A percentile compares a stretch with the other conserved stretches of the same genome.
Conservation (phyloP, 2,329 filamentous ascomycete genomes). For the Cladosporium sp. region DNA sequence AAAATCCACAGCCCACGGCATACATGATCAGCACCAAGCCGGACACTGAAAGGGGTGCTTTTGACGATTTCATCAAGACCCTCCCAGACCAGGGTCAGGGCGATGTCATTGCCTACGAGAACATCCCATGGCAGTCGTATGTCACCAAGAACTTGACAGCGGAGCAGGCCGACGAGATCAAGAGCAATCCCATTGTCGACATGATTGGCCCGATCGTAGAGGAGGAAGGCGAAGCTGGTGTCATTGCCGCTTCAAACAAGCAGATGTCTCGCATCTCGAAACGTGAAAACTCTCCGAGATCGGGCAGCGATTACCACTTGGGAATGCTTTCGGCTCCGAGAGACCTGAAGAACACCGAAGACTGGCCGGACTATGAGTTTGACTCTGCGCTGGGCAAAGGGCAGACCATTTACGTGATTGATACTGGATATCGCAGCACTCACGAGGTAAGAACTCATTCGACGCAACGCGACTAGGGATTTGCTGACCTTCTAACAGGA, state of each 20-base stretch:
- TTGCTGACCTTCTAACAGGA: background rate
- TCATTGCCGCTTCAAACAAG: background rate
- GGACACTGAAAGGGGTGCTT: background rate
- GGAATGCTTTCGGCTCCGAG: slow-evolving; percentile 4
- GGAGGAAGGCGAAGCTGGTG: slow-evolving; percentile 4
- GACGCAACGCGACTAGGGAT: too few relatives aligned
- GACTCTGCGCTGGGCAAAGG: background rate
- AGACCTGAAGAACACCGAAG: background rate
- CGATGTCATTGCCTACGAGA: slow-evolving; percentile 4
- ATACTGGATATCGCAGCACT: background rate
- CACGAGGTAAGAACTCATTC: background rate
- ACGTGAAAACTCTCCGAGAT: slow-evolving; percentile 1
- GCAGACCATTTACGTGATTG: slow-evolving; percentile 3
- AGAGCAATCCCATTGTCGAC: slow-evolving; percentile 1
- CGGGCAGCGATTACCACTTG: slow-evolving; percentile 1
- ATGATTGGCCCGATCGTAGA: background rate
- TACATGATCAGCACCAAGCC: slow-evolving; percentile 2
- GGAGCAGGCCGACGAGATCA: background rate
- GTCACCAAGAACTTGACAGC: slow-evolving; percentile 4
- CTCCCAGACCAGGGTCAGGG: slow-evolving; percentile 1
- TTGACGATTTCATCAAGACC: slow-evolving; percentile 4
- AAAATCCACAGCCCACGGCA: background rate
- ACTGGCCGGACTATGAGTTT: slow-evolving; percentile 5
- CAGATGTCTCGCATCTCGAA: background rate
- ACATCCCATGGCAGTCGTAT: slow-evolving; percentile 6